phyloP scores from a whole-genome alignment of 768 basidiomycete species.

The Fomitopsis pulvina region DNA sequence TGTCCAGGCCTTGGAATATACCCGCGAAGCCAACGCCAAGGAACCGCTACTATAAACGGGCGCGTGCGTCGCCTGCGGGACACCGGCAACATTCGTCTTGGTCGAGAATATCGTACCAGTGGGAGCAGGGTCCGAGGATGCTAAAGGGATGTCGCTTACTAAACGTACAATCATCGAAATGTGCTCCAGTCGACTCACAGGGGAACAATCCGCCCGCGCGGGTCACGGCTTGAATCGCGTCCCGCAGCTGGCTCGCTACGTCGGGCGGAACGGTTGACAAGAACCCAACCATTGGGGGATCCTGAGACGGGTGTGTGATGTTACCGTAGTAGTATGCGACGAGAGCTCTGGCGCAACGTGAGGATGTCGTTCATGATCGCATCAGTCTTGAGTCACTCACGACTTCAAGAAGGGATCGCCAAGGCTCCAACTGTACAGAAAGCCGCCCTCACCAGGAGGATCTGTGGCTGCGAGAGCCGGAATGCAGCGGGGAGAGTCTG shows the following conservation, averaged over 20 bases:
- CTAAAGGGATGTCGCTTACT: conserved; percentile 20
- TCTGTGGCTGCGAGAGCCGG: conserved; percentile 59
- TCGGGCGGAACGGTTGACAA: conserved; percentile 62
- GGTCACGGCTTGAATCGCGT: conserved; percentile 28
- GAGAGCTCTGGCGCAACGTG: conserved; percentile 40
- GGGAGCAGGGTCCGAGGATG: conserved; percentile 35
- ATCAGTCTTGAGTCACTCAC: conserved; percentile 31
- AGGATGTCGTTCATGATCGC: not conserved
- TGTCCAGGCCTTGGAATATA: too few species aligned
- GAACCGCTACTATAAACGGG: not conserved
- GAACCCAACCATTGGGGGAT: conserved; percentile 65
- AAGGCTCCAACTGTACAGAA: conserved; percentile 71
- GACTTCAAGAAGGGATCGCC: conserved; percentile 73
- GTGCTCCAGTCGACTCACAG: conserved; percentile 13
- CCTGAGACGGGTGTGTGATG: conserved; percentile 55
- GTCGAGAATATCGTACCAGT: conserved; percentile 22
- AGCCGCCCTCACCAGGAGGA: conserved; percentile 46
- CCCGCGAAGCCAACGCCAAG: too few species aligned
- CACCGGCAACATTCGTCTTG: conserved; percentile 9
- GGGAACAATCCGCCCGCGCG: conserved; percentile 25
- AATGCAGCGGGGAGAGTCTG: conserved; percentile 29
- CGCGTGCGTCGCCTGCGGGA: conserved; percentile 16
- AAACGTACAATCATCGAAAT: not conserved
- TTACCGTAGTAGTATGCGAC: conserved; percentile 71
- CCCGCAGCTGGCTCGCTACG: conserved; percentile 33